These are phyloP conservation scores for Priceomyces medius DNA, from an alignment of 805 yeast species.

Conservation along the genomic window DNA sequence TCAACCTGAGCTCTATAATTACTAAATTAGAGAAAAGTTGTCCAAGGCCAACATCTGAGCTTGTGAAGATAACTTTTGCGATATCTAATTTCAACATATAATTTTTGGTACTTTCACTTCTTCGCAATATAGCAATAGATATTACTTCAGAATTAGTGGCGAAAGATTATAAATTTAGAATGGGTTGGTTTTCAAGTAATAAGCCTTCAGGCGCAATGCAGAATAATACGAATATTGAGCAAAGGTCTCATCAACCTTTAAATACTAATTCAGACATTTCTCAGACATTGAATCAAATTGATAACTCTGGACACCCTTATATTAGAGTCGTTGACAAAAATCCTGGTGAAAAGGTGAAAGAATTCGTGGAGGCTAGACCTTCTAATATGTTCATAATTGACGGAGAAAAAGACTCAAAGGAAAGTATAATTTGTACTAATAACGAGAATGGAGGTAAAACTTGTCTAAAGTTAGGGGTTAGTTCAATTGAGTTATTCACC, in stretches of 20 bases:
- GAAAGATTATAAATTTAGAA: background rate
- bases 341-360: constrained; percentile 18
- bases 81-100: no score
- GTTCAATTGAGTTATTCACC: constrained; percentile 44
- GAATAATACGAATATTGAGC: constrained; percentile 20
- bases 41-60: no score
- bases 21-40: no score
- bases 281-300: constrained; percentile 28
- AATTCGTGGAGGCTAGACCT: constrained; percentile 31
- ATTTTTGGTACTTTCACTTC: constrained; percentile 1
- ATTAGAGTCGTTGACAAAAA: constrained; percentile 13
- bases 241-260: constrained; percentile 26
- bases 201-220: constrained; percentile 4
- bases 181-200: constrained; percentile 18
- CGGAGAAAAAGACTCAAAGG: constrained; percentile 36
- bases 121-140: constrained; percentile 1
- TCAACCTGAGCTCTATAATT: no score
- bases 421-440: constrained; percentile 48
- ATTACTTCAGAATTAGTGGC: background rate
- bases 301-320: constrained; percentile 12
- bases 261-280: constrained; percentile 22
- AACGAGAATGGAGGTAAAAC: constrained; percentile 46
- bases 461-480: constrained; percentile 42
- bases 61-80: no score
- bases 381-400: constrained; percentile 39